Base-by-base conservation (phyloP, 139 green algal genomes). In the Chlamydomonas incerta region DNA sequence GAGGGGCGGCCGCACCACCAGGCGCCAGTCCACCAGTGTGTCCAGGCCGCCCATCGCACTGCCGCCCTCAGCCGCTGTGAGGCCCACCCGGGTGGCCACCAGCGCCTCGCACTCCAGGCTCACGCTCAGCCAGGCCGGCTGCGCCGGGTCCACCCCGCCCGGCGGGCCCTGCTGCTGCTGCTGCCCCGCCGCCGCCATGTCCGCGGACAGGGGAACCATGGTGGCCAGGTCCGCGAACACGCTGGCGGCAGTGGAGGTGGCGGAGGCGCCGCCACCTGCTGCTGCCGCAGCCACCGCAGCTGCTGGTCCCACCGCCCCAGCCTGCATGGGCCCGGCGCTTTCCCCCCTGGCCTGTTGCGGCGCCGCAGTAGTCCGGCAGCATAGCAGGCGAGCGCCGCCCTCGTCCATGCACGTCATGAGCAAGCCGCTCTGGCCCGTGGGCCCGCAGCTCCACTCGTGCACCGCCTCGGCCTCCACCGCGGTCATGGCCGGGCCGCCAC, bases 1-100 rank as follows among this genome's bases (percentile, higher is more conserved):
- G 62, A 98, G 86, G 5, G 96, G 95, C 9, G 96, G 90, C 0
- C 85, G 85, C 34, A 93, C 90, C 23, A 91, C 85, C 10, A 98
- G 72, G 14, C 87, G 83, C 96, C 95, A 98, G 88, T 98, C 96
- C 3, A 84, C 80, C 46, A 92, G 46, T 17, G 77, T 84, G 55
- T 84, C 77, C 65, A 72, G 17, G 34, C n/a, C 69, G n/a, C 83
- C 63, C 17, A 65, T 17, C 0, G 50, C 55, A 46, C 58, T 55
- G 33, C 26, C 58, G 8, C 18, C 34, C 55, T 34, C 70, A 11
- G 29, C 41, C 41, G 41, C 41, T 5, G 41, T 50, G 41, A 50
- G 41, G 41, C 70, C 31, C 33, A 60, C 68, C 31, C 80, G 71
- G 11, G 72, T 69, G 10, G 74, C 69, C 60, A 81, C 71, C 67